These are phyloP conservation scores for Ramularia collo-cygni DNA, from an alignment of 2,329 filamentous ascomycete genomes.

Conservation along the genomic window DNA sequence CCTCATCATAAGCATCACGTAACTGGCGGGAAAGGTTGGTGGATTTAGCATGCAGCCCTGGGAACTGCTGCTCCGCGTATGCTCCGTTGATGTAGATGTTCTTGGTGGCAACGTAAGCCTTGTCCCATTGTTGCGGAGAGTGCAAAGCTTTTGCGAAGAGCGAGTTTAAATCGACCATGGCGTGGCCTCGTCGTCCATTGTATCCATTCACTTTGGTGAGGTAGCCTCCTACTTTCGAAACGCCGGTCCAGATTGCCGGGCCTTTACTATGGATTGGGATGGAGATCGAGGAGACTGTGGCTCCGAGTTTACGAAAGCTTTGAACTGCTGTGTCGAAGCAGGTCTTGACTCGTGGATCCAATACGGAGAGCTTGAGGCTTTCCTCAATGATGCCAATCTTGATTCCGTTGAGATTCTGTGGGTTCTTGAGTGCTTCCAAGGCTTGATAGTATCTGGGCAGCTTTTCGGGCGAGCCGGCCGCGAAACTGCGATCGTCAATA, in stretches of 20 bases:
- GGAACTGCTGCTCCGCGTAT: slow-evolving; percentile 41
- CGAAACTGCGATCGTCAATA: slow-evolving; percentile 36
- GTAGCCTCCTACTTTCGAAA: slow-evolving; percentile 37
- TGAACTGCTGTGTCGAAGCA: slow-evolving; percentile 32
- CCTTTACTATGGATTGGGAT: slow-evolving; percentile 44
- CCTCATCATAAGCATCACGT: slow-evolving; percentile 41
- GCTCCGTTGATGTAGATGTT: slow-evolving; percentile 50
- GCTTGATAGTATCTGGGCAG: slow-evolving; percentile 26
- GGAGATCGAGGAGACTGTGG: slow-evolving; percentile 37
- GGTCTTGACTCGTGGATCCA: slow-evolving; percentile 33
- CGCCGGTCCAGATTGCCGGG: slow-evolving; percentile 45
- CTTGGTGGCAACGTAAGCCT: slow-evolving; percentile 48
- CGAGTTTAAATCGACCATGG: slow-evolving; percentile 46
- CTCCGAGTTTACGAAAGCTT: slow-evolving; percentile 36
- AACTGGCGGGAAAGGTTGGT: slow-evolving; percentile 40
- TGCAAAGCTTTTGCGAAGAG: slow-evolving; percentile 40
- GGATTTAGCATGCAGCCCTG: slow-evolving; percentile 42
- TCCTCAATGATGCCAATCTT: slow-evolving; percentile 41
- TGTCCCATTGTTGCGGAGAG: slow-evolving; percentile 44
- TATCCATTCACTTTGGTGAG: slow-evolving; percentile 36
- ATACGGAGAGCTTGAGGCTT: slow-evolving; percentile 31
- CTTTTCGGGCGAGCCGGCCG: slow-evolving; percentile 24
- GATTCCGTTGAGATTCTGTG: slow-evolving; percentile 24
- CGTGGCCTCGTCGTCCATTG: slow-evolving; percentile 43
- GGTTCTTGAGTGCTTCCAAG: slow-evolving; percentile 10